A percentile compares a stretch with the other conserved stretches of the same genome.
Conservation (phyloP, 192 early-diverging fungal genomes). For the Pilaira anomala region DNA sequence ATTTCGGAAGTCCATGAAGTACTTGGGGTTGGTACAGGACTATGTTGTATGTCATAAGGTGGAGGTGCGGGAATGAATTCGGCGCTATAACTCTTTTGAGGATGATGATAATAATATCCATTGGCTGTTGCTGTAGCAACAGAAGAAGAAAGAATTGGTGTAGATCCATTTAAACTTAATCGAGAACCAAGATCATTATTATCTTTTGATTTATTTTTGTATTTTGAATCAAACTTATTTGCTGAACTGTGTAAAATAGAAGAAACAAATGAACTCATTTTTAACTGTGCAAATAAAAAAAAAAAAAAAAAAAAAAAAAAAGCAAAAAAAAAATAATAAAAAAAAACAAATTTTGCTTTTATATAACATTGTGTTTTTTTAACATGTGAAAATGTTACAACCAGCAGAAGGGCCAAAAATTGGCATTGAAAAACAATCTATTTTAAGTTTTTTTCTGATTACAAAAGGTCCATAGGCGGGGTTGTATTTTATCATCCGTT, state of each 20-base stretch:
- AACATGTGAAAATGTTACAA: no score
- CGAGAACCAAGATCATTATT: conserved; percentile 3
- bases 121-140: no score
- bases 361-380: no score
- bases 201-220: conserved; percentile 7
- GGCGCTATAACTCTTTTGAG: neutral
- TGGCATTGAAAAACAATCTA: no score
- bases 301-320: neutral
- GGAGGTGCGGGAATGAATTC: conserved; percentile 8
- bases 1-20: conserved; percentile 30
- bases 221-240: conserved; percentile 15
- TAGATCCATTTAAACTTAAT: conserved; percentile 3
- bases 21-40: conserved; percentile 6
- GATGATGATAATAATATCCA: conserved; percentile 8
- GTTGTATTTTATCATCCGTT: no score
- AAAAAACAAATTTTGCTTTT: no score
- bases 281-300: neutral
- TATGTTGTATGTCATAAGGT: conserved; percentile 7
- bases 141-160: conserved; percentile 3
- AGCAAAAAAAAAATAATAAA: neutral
- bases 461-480: no score
- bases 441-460: no score
- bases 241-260: conserved; percentile 17
- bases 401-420: no score
- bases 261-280: conserved; percentile 18